A percentile compares a stretch with the other conserved stretches of the same genome.
Conservation (phyloP, 164 flowering plant genomes). For the Malania oleifera region DNA sequence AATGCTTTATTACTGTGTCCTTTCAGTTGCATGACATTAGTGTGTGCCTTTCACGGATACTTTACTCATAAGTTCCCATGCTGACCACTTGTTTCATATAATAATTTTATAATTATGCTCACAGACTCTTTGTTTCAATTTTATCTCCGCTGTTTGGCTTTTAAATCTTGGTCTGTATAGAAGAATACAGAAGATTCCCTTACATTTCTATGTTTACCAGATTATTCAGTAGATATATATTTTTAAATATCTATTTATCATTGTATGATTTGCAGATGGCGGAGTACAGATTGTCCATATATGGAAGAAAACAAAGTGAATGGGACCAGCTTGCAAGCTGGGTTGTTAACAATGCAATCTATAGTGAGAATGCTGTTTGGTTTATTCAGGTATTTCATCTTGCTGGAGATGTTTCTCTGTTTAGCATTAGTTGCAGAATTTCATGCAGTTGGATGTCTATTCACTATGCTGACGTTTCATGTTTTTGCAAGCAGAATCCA, state of each 20-base stretch:
- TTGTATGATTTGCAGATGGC: constrained; percentile 43
- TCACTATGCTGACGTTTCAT: background rate
- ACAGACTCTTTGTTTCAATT: too few species aligned
- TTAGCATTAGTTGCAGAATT: constrained; percentile 1
- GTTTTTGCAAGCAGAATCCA: too few species aligned
- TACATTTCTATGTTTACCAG: too few species aligned
- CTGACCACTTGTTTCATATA: too few species aligned
- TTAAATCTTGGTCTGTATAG: too few species aligned
- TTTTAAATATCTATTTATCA: background rate
- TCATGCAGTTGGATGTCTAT: background rate
- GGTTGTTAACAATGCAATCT: constrained; percentile 51
- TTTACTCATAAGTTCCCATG: too few species aligned
- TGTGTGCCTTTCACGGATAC: too few species aligned
- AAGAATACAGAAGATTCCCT: too few species aligned
- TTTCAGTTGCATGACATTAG: too few species aligned
- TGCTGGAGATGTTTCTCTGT: background rate
- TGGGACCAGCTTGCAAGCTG: constrained; percentile 76
- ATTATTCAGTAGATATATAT: background rate
- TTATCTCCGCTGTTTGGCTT: too few species aligned
- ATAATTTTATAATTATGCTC: too few species aligned
- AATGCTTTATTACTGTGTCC: too few species aligned
- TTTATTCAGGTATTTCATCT: constrained; percentile 49
- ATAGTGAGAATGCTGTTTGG: constrained; percentile 66
- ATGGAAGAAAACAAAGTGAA: constrained; percentile 67
- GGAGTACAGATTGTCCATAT: constrained; percentile 60